Percentiles rank a stretch among this genome's conserved stretches.
These are phyloP conservation scores for Yarrowia sp. DNA, from an alignment of 805 yeast genomes.

Conservation along the genomic window DNA sequence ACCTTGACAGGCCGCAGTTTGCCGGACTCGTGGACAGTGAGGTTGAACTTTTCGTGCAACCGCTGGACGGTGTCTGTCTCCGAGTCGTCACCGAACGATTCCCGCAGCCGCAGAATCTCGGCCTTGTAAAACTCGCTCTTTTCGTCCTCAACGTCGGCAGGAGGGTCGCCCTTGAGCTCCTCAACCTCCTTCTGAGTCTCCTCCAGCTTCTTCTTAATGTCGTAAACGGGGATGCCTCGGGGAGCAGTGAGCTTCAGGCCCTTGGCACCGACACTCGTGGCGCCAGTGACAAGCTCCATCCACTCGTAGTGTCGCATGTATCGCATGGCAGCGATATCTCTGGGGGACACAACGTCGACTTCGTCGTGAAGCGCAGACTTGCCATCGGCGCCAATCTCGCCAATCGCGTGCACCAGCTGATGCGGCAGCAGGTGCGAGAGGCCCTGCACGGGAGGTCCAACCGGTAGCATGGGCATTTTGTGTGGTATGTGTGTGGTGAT, in stretches of 20 bases:
- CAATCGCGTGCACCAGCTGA: conserved; percentile 40
- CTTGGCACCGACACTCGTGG: conserved; percentile 47
- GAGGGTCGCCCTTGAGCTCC: conserved; percentile 44
- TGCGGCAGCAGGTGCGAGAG: conserved; percentile 44
- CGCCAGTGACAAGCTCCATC: conserved; percentile 54
- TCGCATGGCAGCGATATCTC: conserved; percentile 54
- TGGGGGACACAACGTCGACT: conserved; percentile 52
- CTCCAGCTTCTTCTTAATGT: conserved; percentile 42
- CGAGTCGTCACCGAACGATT: conserved; percentile 46
- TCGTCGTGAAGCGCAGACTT: conserved; percentile 47
- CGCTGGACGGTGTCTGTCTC: conserved; percentile 17
- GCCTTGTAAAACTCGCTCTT: conserved; percentile 43
- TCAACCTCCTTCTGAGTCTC: conserved; percentile 45
- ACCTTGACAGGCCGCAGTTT: conserved; percentile 34
- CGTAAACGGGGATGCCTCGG: conserved; percentile 40
- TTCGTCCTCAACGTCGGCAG: conserved; percentile 40
- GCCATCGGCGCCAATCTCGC: conserved; percentile 48
- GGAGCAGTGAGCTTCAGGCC: conserved; percentile 39
- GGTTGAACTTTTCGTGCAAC: conserved; percentile 28
- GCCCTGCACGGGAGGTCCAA: conserved; percentile 40
- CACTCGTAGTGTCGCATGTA: conserved; percentile 56
- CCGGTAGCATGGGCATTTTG: conserved; percentile 35
- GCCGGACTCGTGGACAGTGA: conserved; percentile 25
- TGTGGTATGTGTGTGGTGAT: conserved; percentile 16
- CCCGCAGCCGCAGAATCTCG: conserved; percentile 46